phyloP scores from a whole-genome alignment of 2,329 filamentous ascomycete genomes.

The Ustulina deusta region DNA sequence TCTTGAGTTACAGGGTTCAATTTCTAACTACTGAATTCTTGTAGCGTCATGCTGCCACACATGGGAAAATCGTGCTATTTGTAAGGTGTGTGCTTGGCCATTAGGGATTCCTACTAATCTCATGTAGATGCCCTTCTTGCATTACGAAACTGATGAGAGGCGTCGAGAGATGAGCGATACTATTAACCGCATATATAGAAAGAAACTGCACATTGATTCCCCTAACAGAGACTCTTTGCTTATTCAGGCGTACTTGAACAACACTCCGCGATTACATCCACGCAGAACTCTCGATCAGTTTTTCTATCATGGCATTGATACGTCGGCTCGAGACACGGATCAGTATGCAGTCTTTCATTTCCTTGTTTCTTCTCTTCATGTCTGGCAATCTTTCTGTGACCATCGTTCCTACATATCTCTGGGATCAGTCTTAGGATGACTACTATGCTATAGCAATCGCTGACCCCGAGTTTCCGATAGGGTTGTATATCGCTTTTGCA shows the following conservation, averaged over 20 bases:
- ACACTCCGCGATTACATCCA: conserved; percentile 65
- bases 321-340: conserved; percentile 68
- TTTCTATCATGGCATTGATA: conserved; percentile 74
- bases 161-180: conserved; percentile 68
- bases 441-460: not conserved
- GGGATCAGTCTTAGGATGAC: not conserved
- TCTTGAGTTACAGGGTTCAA: too few species aligned
- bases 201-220: conserved; percentile 48
- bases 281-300: conserved; percentile 74
- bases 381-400: not conserved
- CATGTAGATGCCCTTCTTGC: conserved; percentile 71
- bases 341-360: conserved; percentile 53
- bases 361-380: not conserved
- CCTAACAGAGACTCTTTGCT: conserved; percentile 58
- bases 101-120: conserved; percentile 1
- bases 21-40: not conserved
- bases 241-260: conserved; percentile 60
- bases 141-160: conserved; percentile 70
- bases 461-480: conserved; percentile 7
- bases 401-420: not conserved
- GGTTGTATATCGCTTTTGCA: conserved; percentile 71
- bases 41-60: conserved; percentile 46
- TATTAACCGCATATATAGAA: conserved; percentile 53
- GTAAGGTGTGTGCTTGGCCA: conserved; percentile 43
- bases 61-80: conserved; percentile 54